Conservation (phyloP, 768 basidiomycete genomes). For the Russula earlei region DNA sequence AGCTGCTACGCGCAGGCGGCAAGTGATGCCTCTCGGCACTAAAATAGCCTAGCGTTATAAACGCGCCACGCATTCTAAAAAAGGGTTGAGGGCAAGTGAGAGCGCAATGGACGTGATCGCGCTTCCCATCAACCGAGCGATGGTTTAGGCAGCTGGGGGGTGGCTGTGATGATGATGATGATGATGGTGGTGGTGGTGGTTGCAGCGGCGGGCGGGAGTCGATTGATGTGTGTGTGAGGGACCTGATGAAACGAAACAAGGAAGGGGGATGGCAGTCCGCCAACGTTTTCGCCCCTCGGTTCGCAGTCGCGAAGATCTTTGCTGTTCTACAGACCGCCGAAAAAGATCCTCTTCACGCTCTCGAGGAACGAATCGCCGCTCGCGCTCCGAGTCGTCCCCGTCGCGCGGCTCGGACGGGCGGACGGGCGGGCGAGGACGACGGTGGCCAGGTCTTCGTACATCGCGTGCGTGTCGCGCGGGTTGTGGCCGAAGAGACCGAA, state of each 20-base stretch:
- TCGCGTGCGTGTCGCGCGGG: conserved; percentile 9
- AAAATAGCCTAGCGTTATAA: too few species aligned
- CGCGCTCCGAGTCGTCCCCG: background rate
- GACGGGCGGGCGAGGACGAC: conserved; percentile 3
- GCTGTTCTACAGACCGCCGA: conserved; percentile 1
- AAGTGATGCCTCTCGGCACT: background rate
- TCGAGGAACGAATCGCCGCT: background rate
- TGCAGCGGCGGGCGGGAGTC: too few species aligned
- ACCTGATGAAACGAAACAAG: too few species aligned
- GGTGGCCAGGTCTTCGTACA: conserved; percentile 3
- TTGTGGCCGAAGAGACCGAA: conserved; percentile 17
- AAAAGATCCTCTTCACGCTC: conserved; percentile 6
- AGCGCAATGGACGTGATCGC: too few species aligned
- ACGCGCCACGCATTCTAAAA: background rate
- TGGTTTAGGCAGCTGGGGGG: too few species aligned
- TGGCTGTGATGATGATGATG: background rate
- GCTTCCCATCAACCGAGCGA: too few species aligned
- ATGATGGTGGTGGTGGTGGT: background rate
- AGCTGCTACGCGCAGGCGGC: background rate
- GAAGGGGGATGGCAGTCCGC: too few species aligned
- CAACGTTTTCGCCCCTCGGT: too few species aligned
- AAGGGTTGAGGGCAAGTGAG: background rate
- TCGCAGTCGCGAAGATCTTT: too few species aligned
- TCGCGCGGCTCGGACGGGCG: background rate
- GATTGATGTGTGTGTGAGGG: too few species aligned